Evolutionary conservation across 768 basidiomycete genomes (phyloP).

Genomic region (Dictyophora rubrovolvata): DNA sequence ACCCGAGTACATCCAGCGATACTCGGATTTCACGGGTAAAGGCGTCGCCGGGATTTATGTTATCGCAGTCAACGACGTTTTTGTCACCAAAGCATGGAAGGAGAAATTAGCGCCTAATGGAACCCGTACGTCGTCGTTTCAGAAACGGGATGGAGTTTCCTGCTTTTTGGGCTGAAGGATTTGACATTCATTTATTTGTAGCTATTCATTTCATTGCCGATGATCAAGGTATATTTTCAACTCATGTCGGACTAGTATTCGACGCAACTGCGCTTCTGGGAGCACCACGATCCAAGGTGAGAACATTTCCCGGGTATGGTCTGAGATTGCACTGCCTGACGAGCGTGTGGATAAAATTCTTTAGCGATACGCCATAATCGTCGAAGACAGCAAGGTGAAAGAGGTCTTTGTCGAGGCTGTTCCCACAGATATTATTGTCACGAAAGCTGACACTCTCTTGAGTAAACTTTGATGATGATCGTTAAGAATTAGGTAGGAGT

Average conservation of each 20-base stretch:
- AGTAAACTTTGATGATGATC: slow-evolving; percentile 18
- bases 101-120: slow-evolving; percentile 45
- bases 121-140: slow-evolving; percentile 32
- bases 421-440: slow-evolving; percentile 38
- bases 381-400: slow-evolving; percentile 63
- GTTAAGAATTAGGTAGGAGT: too few relatives aligned
- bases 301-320: slow-evolving; percentile 1
- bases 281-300: slow-evolving; percentile 54
- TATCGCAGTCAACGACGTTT: slow-evolving; percentile 70
- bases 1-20: slow-evolving; percentile 50
- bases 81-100: slow-evolving; percentile 67
- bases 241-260: slow-evolving; percentile 47
- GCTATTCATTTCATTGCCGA: slow-evolving; percentile 57
- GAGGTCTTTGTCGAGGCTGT: slow-evolving; percentile 48
- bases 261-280: slow-evolving; percentile 57
- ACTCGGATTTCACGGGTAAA: slow-evolving; percentile 64
- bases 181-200: slow-evolving; percentile 30
- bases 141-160: too few relatives aligned
- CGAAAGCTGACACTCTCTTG: slow-evolving; percentile 39
- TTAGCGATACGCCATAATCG: slow-evolving; percentile 51
- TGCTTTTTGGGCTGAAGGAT: too few relatives aligned
- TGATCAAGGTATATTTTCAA: slow-evolving; percentile 50
- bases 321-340: neutral
- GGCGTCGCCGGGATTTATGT: slow-evolving; percentile 65
- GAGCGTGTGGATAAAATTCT: slow-evolving; percentile 21